Evolutionary conservation across 305 asterid species (phyloP), one percentile per base, ranked within the genome.

Genomic region (Fraxinus paxiana): DNA sequence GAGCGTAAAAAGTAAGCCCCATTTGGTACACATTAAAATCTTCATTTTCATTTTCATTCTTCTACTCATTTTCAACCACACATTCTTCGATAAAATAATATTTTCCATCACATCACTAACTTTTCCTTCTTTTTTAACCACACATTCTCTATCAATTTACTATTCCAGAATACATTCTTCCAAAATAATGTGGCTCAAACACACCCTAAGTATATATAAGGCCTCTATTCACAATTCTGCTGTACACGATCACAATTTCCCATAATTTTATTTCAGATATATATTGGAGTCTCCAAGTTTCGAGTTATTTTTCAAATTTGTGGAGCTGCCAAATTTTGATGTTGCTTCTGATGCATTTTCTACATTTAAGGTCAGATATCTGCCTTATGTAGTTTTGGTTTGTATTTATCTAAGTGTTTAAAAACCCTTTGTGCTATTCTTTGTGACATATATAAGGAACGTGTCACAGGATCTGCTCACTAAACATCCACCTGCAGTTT

Each of bases 331-430:
- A 33, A 92, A 90, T 85, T 96, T 96, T 78, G 98, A 94, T 84
- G 91, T 94, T 84, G 90, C 98, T 33, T 96, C 99, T 76, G 98
- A 96, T 88, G 98, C 99, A 75, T 96, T 96, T 89, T 91, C 94
- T 78, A 92, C 98, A 69, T 96, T 96, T 85, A 96, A 96, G 98
- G 99, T 96, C 78, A 78, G 87, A 81, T 79, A 37, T 84, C 82
- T 35, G 22, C 43, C 65, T 82, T 72, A 22, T 18, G 69, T 59
- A 37, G 70, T 87, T 78, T 77, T 18, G 69, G 20, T 80, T 37
- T 72, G 31, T 73, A 33, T 73, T 79, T 67, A 72, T 61, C 51
- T 48, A 51, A 79, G 72, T 38, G 59, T 85, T 77, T 46, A 46
- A 79, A 79, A 69, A 37, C 76, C 37, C 24, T 77, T 77, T 54